Evolutionary conservation across 805 yeast genomes (phyloP).

Genomic region (Kazachstania psychrophila): DNA sequence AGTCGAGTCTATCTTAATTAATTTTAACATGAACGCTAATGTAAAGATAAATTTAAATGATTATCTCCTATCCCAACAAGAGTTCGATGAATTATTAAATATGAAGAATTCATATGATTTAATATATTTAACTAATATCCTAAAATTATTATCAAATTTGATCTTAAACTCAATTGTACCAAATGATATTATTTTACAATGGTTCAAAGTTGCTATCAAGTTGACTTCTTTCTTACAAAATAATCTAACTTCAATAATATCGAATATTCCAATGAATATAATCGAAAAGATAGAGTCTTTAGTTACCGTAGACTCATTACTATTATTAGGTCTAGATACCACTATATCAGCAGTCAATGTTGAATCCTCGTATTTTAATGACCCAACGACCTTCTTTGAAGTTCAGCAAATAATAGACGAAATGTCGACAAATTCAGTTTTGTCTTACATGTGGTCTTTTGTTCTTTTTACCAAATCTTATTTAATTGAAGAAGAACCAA

Average conservation of each 20-base stretch:
- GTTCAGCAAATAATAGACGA: constrained; percentile 30
- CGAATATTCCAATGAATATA: constrained; percentile 3
- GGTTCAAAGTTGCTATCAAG: constrained; percentile 38
- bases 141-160: constrained; percentile 34
- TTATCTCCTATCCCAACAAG: constrained; percentile 1
- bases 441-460: constrained; percentile 61
- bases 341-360: constrained; percentile 34
- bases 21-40: constrained; percentile 2
- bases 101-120: constrained; percentile 27
- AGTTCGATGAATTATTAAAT: constrained; percentile 14
- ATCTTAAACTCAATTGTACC: constrained; percentile 32
- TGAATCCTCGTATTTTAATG: constrained; percentile 34
- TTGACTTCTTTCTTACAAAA: constrained; percentile 3
- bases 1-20: background rate
- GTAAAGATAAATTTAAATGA: background rate
- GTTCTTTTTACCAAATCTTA: constrained; percentile 43
- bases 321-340: constrained; percentile 49
- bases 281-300: constrained; percentile 8
- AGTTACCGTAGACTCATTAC: constrained; percentile 33
- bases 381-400: constrained; percentile 31
- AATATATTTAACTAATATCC: constrained; percentile 27
- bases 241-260: constrained; percentile 4
- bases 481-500: constrained; percentile 34
- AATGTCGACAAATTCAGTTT: constrained; percentile 33
- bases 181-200: constrained; percentile 31